phyloP scores from a whole-genome alignment of 192 early-diverging fungal genomes.

The Entomortierella chlamydospora region DNA sequence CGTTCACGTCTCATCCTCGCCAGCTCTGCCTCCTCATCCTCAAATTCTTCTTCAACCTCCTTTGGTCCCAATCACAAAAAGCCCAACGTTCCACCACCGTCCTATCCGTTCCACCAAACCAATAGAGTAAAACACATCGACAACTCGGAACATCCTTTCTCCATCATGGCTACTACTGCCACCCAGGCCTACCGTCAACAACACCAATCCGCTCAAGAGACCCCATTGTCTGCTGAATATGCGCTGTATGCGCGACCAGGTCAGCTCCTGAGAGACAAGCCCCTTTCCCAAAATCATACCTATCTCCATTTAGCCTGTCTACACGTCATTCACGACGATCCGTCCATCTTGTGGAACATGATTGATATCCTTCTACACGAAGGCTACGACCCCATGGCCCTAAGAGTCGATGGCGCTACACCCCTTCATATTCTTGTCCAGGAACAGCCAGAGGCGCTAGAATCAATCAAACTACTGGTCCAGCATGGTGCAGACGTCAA shows the following conservation, averaged over 20 bases:
- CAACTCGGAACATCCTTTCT: constrained; percentile 30
- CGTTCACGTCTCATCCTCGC: constrained; percentile 14
- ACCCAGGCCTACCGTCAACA: constrained; percentile 15
- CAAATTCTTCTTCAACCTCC: neutral
- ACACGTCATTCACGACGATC: constrained; percentile 38
- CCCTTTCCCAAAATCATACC: constrained; percentile 39
- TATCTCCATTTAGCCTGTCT: constrained; percentile 50
- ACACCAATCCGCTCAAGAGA: neutral
- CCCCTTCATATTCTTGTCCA: constrained; percentile 49
- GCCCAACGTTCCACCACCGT: neutral
- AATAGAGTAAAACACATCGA: constrained; percentile 7
- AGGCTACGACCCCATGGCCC: constrained; percentile 47
- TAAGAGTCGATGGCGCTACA: constrained; percentile 34
- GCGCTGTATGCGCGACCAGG: constrained; percentile 51
- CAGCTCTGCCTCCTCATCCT: neutral
- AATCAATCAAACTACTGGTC: constrained; percentile 57
- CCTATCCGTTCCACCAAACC: neutral
- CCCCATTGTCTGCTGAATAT: constrained; percentile 37
- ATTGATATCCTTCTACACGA: constrained; percentile 51
- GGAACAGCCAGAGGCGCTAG: constrained; percentile 41
- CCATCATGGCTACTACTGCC: constrained; percentile 22
- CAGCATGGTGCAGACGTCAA: constrained; percentile 70
- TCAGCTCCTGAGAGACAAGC: constrained; percentile 44
- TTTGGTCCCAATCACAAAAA: no score
- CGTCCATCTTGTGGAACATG: constrained; percentile 48